A percentile compares a stretch with the other conserved stretches of the same genome.
These are phyloP conservation scores for Calonectria leucothoes DNA, from an alignment of 2,329 filamentous ascomycete species.

Conservation along the genomic window DNA sequence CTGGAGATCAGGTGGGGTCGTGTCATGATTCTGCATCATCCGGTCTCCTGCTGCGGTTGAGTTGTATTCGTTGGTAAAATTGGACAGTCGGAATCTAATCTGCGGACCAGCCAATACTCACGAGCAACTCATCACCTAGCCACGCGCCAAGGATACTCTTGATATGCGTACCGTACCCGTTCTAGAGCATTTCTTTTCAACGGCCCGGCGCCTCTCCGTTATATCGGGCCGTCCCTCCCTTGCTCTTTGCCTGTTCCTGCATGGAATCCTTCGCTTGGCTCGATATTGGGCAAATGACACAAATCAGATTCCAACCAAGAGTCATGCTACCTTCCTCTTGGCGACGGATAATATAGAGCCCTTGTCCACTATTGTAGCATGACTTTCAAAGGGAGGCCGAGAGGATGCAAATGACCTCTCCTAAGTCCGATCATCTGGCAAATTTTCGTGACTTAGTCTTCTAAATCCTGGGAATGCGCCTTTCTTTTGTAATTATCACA, in stretches of 20 bases:
- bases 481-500: not conserved
- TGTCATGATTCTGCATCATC: conserved; percentile 12
- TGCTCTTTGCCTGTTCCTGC: conserved; percentile 9
- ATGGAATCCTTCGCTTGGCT: conserved; percentile 10
- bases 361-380: not conserved
- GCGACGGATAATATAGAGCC: not conserved
- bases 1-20: conserved; percentile 8
- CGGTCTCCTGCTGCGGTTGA: not conserved
- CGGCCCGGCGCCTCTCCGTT: not conserved
- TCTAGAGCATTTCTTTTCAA: not conserved
- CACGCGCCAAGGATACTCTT: not conserved
- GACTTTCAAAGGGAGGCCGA: not conserved
- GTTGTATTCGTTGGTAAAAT: not conserved
- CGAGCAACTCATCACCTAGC: not conserved
- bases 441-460: not conserved
- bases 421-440: conserved; percentile 7
- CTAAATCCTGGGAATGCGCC: not conserved
- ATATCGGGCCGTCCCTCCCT: conserved; percentile 8
- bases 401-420: conserved; percentile 1
- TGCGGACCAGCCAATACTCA: conserved; percentile 4
- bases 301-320: not conserved
- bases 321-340: not conserved
- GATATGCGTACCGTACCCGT: not conserved
- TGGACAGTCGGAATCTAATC: not conserved
- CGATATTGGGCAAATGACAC: not conserved